Evolutionary conservation across 495 filamentous ascomycete species (phyloP), one percentile per base, ranked within the genome.

Genomic region (Pyrenopolyporus hunteri): DNA sequence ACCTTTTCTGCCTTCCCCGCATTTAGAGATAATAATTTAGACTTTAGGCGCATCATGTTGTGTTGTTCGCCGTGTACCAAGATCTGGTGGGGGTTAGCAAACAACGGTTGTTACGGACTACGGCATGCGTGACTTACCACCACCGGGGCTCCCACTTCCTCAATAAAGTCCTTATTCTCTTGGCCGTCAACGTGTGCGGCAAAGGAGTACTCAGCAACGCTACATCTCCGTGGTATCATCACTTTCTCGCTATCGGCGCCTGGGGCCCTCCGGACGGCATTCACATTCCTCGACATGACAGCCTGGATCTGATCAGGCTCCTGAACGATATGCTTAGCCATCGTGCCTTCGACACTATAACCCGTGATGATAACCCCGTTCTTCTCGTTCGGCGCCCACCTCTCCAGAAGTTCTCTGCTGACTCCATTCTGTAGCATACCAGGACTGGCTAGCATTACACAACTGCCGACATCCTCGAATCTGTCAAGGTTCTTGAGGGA

Each of bases 361-460:
- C 94, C 94, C 3, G 94, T 98, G 77, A 98, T 93, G 57, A 98
- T 88, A 19, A 98, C 88, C 8, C 95, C 94, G 73, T 98, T 98
- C 69, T 91, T 89, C 43, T 93, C 88, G 76, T 89, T 93, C 0
- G 94, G 94, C 3, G 93, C 92, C 94, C 94, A 98, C 66, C 94
- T 74, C 75, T 98, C 94, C 2, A 98, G 83, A 8, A 98, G 78
- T 67, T 96, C 91, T 66, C 94, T 81, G 60, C 91, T 95, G 22
- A 96, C 92, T 31, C 94, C 94, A 50, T 91, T 97, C 73, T 98
- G 92, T 44, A 98, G 70, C 94, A 98, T 98, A 84, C 94, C 94
- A 1, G 94, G 94, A 60, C 88, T 92, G 0, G 94, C 94, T 29
- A 98, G 85, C 90, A 98, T 97, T 44, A 98, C 93, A 73, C 94